Percentiles rank a stretch among this genome's conserved stretches.
phyloP scores from a whole-genome alignment of 139 green algal species.

The Haematococcus sp. region DNA sequence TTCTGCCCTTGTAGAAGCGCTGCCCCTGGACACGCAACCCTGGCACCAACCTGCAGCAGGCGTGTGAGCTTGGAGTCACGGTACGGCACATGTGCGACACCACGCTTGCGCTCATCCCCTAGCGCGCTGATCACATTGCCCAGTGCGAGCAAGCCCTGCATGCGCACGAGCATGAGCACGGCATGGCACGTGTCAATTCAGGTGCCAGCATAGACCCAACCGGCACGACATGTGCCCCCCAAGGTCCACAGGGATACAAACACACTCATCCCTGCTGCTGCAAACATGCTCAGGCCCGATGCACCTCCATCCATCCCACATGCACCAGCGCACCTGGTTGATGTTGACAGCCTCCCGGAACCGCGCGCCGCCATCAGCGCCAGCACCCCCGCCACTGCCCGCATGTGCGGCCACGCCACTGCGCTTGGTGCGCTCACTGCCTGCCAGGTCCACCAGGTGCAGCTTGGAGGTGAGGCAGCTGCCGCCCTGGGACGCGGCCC shows the following conservation, averaged over 20 bases:
- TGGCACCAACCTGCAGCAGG: constrained; percentile 47
- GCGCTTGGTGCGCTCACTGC: constrained; percentile 43
- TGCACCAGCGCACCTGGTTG: constrained; percentile 45
- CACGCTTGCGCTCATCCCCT: constrained; percentile 35
- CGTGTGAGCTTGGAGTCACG: constrained; percentile 65
- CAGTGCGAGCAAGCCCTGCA: constrained; percentile 53
- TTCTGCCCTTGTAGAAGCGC: too few species aligned
- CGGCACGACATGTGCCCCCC: too few species aligned
- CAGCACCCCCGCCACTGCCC: background rate
- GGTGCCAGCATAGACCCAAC: too few species aligned
- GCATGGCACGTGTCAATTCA: too few species aligned
- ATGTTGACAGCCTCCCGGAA: constrained; percentile 62
- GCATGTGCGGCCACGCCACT: constrained; percentile 9
- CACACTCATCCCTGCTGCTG: too few species aligned
- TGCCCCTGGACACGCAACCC: too few species aligned
- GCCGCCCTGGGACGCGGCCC: background rate
- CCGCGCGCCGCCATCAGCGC: constrained; percentile 15
- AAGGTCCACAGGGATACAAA: too few species aligned
- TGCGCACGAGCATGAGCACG: background rate
- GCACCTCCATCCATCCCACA: background rate
- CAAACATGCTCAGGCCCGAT: too few species aligned
- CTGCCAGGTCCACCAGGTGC: constrained; percentile 56
- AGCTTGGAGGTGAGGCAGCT: constrained; percentile 31
- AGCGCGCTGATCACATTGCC: constrained; percentile 64
- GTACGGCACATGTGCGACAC: constrained; percentile 54